These are phyloP conservation scores for Lipomyces yamadae DNA, from an alignment of 805 yeast species.

Conservation along the genomic window DNA sequence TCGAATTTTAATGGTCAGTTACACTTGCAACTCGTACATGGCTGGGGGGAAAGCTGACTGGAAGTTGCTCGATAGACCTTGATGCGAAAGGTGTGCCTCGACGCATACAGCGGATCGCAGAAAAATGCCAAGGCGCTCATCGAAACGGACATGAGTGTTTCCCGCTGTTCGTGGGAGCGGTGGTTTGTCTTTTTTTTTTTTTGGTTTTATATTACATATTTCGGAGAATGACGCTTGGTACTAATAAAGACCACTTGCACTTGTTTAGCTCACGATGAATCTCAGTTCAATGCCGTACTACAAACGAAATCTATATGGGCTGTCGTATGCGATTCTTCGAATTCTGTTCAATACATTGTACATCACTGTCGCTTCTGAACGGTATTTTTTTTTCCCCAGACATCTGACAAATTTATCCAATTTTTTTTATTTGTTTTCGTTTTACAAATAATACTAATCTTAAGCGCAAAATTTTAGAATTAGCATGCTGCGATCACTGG, in stretches of 20 bases:
- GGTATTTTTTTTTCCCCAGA: not conserved
- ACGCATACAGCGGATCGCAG: conserved; percentile 13
- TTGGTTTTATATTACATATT: not conserved
- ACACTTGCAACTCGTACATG: not conserved
- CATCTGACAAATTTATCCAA: not conserved
- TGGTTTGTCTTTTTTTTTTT: conserved; percentile 14
- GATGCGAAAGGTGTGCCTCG: conserved; percentile 16
- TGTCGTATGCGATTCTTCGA: conserved; percentile 23
- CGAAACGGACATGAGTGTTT: conserved; percentile 29
- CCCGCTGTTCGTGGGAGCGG: conserved; percentile 30
- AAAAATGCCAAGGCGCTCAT: conserved; percentile 30
- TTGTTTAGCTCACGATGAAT: conserved; percentile 23
- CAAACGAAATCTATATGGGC: conserved; percentile 26
- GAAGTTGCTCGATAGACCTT: conserved; percentile 11
- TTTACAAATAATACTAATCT: not conserved
- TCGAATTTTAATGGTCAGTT: conserved; percentile 19
- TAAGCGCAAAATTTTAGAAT: conserved; percentile 1
- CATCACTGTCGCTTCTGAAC: conserved; percentile 26
- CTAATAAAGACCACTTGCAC: not conserved
- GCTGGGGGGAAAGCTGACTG: not conserved
- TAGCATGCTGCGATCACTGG: conserved; percentile 26
- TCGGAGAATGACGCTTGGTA: not conserved
- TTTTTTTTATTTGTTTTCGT: not conserved
- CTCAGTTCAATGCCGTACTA: conserved; percentile 14
- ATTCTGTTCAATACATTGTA: conserved; percentile 21